Percentiles rank a stretch among this genome's conserved stretches.
These are phyloP conservation scores for Metrosideros polymorpha DNA, from an alignment of 441 rosid species.

Conservation along the genomic window DNA sequence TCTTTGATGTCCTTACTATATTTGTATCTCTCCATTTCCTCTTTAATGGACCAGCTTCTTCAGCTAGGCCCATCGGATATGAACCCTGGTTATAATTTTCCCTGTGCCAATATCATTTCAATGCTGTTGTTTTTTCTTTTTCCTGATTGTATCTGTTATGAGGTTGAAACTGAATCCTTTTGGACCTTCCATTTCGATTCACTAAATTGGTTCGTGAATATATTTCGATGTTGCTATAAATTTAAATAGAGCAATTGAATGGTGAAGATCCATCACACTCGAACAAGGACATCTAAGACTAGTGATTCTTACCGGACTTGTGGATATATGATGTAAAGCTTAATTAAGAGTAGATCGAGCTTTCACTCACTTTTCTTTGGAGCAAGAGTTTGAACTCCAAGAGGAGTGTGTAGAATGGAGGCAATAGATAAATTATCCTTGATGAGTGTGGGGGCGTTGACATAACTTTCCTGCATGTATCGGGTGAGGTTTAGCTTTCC, in stretches of 20 bases:
- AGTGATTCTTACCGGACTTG: background rate
- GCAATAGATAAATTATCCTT: background rate
- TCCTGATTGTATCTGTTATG: background rate
- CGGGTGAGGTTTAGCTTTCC: background rate
- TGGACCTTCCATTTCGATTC: background rate
- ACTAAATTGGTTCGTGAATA: too few relatives aligned
- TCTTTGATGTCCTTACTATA: background rate
- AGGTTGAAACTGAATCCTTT: background rate
- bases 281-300: background rate
- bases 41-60: slow-evolving; percentile 1
- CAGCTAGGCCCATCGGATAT: background rate
- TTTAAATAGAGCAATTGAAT: background rate
- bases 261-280: background rate
- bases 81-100: background rate
- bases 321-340: background rate
- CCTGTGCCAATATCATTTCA: background rate
- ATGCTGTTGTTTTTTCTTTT: background rate
- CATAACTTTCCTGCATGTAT: background rate
- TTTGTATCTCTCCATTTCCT: background rate
- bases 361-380: background rate
- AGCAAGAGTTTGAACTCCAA: background rate
- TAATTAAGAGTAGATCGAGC: background rate
- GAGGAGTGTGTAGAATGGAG: background rate
- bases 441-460: background rate
- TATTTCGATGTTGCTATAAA: background rate